Percentiles rank a stretch among this genome's conserved stretches.
These are phyloP conservation scores for Cystofilobasidium bisporidii DNA, from an alignment of 768 basidiomycete species.

Conservation along the genomic window DNA sequence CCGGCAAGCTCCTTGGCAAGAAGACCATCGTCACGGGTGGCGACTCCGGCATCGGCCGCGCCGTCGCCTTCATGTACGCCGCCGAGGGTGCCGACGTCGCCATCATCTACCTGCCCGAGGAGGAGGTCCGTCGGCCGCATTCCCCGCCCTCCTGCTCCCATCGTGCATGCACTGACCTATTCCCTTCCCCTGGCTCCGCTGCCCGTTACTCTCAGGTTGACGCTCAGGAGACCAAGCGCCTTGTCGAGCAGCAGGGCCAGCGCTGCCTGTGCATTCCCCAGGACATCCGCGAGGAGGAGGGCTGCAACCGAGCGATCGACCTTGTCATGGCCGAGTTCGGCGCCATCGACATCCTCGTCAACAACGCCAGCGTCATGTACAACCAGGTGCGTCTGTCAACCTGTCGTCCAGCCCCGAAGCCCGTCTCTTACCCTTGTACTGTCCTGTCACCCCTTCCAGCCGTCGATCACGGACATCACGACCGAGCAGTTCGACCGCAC, in stretches of 20 bases:
- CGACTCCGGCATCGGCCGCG: conserved; percentile 48
- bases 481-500: conserved; percentile 19
- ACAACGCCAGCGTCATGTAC: conserved; percentile 26
- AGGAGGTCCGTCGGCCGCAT: too few relatives aligned
- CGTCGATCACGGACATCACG: conserved; percentile 18
- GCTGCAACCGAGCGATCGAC: conserved; percentile 38
- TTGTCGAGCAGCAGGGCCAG: conserved; percentile 20
- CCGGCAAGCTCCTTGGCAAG: conserved; percentile 47
- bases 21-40: conserved; percentile 35
- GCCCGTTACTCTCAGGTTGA: too few relatives aligned
- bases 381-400: not conserved
- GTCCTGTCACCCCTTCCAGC: not conserved
- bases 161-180: too few relatives aligned
- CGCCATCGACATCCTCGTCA: conserved; percentile 20
- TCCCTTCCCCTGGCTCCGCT: too few relatives aligned
- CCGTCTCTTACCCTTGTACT: too few relatives aligned
- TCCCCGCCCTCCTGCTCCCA: too few relatives aligned
- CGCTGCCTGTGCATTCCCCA: conserved; percentile 37
- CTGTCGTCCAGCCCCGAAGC: too few relatives aligned
- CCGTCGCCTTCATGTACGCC: conserved; percentile 44
- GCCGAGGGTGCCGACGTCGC: conserved; percentile 41
- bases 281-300: conserved; percentile 39
- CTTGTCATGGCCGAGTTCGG: conserved; percentile 33
- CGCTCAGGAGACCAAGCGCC: conserved; percentile 20
- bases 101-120: conserved; percentile 28